phyloP scores from a whole-genome alignment of 1,284 basidiomycete species.

The Ganoderma sinense region DNA sequence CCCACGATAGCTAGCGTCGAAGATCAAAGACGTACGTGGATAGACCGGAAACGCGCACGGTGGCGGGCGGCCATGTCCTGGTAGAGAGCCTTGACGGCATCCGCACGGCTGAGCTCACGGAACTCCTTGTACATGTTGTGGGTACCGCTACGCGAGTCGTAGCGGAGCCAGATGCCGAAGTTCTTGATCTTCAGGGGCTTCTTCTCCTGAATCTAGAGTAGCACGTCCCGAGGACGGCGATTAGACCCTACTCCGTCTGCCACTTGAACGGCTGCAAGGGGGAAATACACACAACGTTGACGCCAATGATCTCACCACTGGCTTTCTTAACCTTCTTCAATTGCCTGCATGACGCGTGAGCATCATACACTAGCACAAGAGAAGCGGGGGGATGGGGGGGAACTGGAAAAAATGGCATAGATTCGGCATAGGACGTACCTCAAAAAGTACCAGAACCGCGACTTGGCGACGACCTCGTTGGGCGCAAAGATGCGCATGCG shows the following conservation, averaged over 20 bases:
- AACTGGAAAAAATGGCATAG: neutral
- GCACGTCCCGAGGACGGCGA: conserved; percentile 39
- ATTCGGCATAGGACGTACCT: conserved; percentile 51
- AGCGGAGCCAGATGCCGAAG: conserved; percentile 99
- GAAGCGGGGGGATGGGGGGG: neutral
- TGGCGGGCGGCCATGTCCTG: conserved; percentile 99
- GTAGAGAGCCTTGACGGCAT: conserved; percentile 97
- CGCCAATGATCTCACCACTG: conserved; percentile 97
- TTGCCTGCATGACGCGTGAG: conserved; percentile 62
- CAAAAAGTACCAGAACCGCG: conserved; percentile 99
- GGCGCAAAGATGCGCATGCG: conserved; percentile 99
- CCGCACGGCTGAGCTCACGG: conserved; percentile 94
- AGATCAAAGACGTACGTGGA: conserved; percentile 74
- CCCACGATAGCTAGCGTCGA: neutral
- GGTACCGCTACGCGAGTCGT: conserved; percentile 97
- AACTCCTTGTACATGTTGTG: conserved; percentile 99
- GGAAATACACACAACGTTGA: conserved; percentile 92
- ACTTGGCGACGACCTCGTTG: conserved; percentile 99
- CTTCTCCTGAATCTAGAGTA: conserved; percentile 91
- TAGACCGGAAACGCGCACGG: conserved; percentile 98
- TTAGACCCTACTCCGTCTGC: conserved; percentile 83
- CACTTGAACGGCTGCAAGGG: conserved; percentile 86
- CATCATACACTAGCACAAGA: neutral
- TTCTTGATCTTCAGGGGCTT: conserved; percentile 99
- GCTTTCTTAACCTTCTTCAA: conserved; percentile 99